Evolutionary conservation across 2,329 filamentous ascomycete species (phyloP).

Genomic region (Venturia aucupariae): DNA sequence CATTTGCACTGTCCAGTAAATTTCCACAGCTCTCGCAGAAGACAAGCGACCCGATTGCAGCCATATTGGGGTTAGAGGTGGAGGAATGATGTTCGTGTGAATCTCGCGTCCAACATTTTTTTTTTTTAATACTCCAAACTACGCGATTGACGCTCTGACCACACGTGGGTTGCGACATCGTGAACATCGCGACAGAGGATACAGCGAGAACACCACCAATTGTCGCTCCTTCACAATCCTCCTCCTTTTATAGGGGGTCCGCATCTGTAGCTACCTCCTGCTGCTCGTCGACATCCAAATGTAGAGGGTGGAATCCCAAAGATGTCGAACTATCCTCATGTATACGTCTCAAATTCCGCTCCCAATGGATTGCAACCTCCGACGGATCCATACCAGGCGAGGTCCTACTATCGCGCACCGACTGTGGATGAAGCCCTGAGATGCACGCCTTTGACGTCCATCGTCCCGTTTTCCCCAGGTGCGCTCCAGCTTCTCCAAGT

Average conservation of each 20-base stretch:
- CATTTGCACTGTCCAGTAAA: conserved; percentile 71
- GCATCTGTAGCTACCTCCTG: not conserved
- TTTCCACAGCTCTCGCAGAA: conserved; percentile 94
- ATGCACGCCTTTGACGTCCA: conserved; percentile 74
- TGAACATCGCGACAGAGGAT: not conserved
- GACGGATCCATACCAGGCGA: not conserved
- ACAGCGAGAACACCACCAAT: not conserved
- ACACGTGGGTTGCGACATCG: not conserved
- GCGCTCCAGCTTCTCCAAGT: conserved; percentile 18
- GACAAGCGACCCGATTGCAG: conserved; percentile 79
- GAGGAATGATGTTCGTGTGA: not conserved
- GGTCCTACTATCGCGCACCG: conserved; percentile 27
- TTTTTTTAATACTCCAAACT: not conserved
- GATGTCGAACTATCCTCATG: not conserved
- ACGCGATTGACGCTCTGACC: not conserved
- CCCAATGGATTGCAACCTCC: not conserved
- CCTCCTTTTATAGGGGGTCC: not conserved
- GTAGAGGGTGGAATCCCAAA: not conserved
- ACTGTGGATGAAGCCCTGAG: conserved; percentile 66
- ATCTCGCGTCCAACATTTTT: not conserved
- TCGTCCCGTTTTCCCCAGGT: conserved; percentile 71
- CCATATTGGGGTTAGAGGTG: conserved; percentile 45
- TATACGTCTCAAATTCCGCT: not conserved
- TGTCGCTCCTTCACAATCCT: not conserved
- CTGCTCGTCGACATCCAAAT: not conserved